Conservation (phyloP, 768 basidiomycete genomes). For the Suillus weaverae region DNA sequence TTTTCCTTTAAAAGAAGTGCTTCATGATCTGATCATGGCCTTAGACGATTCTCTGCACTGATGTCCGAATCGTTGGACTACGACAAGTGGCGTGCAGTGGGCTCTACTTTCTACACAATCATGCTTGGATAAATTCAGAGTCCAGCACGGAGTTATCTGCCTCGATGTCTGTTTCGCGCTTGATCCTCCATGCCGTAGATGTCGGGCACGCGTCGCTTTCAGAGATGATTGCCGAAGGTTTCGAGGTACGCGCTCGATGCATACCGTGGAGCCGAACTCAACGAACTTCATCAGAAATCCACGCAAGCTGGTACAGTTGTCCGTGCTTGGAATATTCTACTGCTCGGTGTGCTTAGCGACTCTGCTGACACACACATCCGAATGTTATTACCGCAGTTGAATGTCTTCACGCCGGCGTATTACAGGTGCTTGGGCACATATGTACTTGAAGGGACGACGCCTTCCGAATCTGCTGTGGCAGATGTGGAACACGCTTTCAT, state of each 20-base stretch:
- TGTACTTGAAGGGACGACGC: slow-evolving; percentile 35
- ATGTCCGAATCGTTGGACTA: slow-evolving; percentile 26
- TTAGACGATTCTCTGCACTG: slow-evolving; percentile 33
- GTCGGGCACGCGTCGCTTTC: slow-evolving; percentile 44
- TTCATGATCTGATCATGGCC: slow-evolving; percentile 8
- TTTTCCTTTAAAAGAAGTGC: background rate
- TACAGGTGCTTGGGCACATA: slow-evolving; percentile 45
- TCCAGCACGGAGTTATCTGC: slow-evolving; percentile 54
- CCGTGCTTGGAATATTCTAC: slow-evolving; percentile 66
- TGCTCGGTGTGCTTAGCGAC: slow-evolving; percentile 52
- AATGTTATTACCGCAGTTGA: slow-evolving; percentile 51
- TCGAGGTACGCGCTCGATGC: slow-evolving; percentile 33
- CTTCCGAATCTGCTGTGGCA: slow-evolving; percentile 45
- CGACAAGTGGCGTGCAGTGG: slow-evolving; percentile 46
- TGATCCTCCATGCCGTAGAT: slow-evolving; percentile 50
- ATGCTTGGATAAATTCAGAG: slow-evolving; percentile 45
- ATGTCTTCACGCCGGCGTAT: slow-evolving; percentile 49
- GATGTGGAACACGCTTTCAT: slow-evolving; percentile 72
- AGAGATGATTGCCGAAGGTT: slow-evolving; percentile 35
- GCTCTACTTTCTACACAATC: slow-evolving; percentile 52
- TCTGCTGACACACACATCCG: slow-evolving; percentile 22
- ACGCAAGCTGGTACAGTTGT: slow-evolving; percentile 39
- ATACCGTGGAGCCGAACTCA: background rate
- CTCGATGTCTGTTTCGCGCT: slow-evolving; percentile 49
- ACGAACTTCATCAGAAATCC: slow-evolving; percentile 31